Evolutionary conservation across 2,329 filamentous ascomycete species (phyloP).

Genomic region (Fusarium sp.): DNA sequence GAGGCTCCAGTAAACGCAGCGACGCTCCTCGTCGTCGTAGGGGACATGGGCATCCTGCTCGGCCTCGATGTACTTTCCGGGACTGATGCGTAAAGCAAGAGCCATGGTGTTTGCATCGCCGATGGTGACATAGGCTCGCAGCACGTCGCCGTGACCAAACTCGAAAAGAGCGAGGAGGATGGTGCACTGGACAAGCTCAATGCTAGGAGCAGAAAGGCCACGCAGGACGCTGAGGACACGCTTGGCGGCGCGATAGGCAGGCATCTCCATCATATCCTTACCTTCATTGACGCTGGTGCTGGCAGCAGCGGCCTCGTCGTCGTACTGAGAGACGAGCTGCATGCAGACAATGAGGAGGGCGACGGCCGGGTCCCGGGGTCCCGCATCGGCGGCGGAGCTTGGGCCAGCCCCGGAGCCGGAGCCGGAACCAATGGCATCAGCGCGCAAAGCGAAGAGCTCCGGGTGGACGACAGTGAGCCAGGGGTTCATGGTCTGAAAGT

Average conservation of each 20-base stretch:
- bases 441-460: conserved; percentile 51
- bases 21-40: conserved; percentile 53
- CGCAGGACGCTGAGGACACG: conserved; percentile 53
- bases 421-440: conserved; percentile 24
- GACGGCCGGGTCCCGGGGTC: conserved; percentile 44
- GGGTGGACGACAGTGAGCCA: conserved; percentile 58
- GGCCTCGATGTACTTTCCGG: conserved; percentile 51
- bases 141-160: conserved; percentile 57
- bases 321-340: conserved; percentile 55
- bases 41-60: conserved; percentile 45
- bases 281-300: conserved; percentile 44
- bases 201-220: conserved; percentile 49
- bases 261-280: conserved; percentile 55
- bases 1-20: conserved; percentile 58
- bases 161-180: conserved; percentile 58
- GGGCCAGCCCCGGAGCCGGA: conserved; percentile 8
- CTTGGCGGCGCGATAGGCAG: conserved; percentile 54
- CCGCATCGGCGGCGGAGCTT: conserved; percentile 22
- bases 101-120: conserved; percentile 55
- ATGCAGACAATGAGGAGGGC: conserved; percentile 58
- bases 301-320: conserved; percentile 51
- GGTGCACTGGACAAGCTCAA: conserved; percentile 57
- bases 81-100: conserved; percentile 51
- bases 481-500: conserved; percentile 56
- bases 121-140: conserved; percentile 57